phyloP scores from a whole-genome alignment of 2,329 filamentous ascomycete genomes.

The Pseudogymnoascus sp. region DNA sequence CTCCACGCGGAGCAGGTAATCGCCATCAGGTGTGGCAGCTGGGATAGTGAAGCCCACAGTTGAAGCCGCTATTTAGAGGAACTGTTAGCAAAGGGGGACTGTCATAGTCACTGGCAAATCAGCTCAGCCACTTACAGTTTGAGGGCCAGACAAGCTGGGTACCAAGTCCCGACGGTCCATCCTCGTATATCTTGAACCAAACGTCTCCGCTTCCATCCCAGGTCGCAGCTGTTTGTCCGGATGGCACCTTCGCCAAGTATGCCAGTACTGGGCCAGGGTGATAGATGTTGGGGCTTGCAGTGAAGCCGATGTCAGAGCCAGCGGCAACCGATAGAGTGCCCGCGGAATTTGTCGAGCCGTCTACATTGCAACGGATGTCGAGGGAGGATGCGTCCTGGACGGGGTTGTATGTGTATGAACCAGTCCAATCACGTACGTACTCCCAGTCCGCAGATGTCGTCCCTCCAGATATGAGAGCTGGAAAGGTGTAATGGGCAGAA shows the following conservation, averaged over 20 bases:
- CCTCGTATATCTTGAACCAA: constrained; percentile 24
- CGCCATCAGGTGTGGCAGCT: constrained; percentile 28
- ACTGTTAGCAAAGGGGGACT: not conserved
- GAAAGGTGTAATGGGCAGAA: constrained; percentile 20
- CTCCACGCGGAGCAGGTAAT: constrained; percentile 31
- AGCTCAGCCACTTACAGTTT: constrained; percentile 15
- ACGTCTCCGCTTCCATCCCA: constrained; percentile 12
- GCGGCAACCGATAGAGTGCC: constrained; percentile 20
- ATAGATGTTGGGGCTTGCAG: constrained; percentile 21
- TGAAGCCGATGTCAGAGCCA: constrained; percentile 19
- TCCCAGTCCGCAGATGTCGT: constrained; percentile 18
- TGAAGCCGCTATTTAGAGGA: not conserved
- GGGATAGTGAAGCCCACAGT: constrained; percentile 30
- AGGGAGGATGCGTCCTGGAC: constrained; percentile 27
- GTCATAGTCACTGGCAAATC: not conserved
- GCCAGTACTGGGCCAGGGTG: constrained; percentile 22
- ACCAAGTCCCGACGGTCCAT: constrained; percentile 17
- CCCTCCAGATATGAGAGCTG: constrained; percentile 15
- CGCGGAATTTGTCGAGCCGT: constrained; percentile 22
- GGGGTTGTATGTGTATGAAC: constrained; percentile 20
- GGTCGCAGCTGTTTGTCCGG: not conserved
- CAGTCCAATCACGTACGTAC: constrained; percentile 22
- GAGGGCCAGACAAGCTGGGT: constrained; percentile 20
- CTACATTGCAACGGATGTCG: constrained; percentile 33
- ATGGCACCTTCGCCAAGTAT: constrained; percentile 12